Conservation (phyloP, 495 filamentous ascomycete species). For the Aeminium ludgeri region DNA sequence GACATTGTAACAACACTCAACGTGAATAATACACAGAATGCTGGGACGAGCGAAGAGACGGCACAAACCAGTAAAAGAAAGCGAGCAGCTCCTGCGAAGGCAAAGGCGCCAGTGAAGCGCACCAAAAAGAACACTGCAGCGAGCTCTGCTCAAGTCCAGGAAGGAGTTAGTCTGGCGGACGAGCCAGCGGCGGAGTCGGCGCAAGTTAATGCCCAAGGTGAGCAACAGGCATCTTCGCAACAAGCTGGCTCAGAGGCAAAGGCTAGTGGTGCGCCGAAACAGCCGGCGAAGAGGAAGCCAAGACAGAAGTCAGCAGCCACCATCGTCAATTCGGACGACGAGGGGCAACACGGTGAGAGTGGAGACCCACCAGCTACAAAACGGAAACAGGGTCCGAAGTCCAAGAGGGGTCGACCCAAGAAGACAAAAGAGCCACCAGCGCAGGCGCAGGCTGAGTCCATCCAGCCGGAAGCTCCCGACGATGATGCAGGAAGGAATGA, state of each 20-base stretch:
- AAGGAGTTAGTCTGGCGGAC: no score
- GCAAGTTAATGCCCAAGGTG: not conserved
- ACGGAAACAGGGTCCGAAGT: not conserved
- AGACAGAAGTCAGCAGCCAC: conserved; percentile 1
- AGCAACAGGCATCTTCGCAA: not conserved
- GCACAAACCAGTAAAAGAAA: no score
- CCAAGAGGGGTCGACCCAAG: conserved; percentile 13
- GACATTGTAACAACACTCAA: no score
- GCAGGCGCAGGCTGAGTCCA: not conserved
- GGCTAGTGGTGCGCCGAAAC: not conserved
- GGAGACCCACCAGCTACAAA: not conserved
- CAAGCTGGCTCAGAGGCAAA: not conserved
- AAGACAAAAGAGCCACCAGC: not conserved
- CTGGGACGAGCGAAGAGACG: no score
- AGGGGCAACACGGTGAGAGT: not conserved
- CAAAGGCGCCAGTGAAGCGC: not conserved
- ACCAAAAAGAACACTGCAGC: conserved; percentile 6
- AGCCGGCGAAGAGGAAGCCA: not conserved
- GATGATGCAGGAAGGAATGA: conserved; percentile 8
- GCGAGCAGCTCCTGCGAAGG: no score
- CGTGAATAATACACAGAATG: no score
- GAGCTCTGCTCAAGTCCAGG: conserved; percentile 5
- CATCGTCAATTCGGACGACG: not conserved
- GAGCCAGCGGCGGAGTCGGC: not conserved
- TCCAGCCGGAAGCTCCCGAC: not conserved